phyloP scores from a whole-genome alignment of 2,329 filamentous ascomycete genomes.

The Exophiala lecanii-corni region DNA sequence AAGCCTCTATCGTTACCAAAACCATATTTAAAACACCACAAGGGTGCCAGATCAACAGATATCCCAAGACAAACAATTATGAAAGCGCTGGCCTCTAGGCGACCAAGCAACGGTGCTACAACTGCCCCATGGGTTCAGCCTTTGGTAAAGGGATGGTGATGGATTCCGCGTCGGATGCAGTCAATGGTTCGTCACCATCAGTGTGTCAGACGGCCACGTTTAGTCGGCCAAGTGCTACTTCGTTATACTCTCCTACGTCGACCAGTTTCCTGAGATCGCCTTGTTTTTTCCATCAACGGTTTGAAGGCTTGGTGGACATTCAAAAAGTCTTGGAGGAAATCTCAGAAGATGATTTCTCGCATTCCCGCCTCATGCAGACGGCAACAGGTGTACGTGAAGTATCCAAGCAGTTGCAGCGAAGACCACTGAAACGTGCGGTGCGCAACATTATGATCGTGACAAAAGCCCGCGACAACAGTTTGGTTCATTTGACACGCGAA shows the following conservation, averaged over 20 bases:
- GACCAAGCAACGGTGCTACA: conserved; percentile 55
- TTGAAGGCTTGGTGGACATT: conserved; percentile 93
- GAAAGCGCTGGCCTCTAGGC: conserved; percentile 68
- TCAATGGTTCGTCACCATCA: conserved; percentile 42
- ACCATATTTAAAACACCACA: conserved; percentile 40
- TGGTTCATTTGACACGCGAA: conserved; percentile 84
- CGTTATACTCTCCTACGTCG: conserved; percentile 42
- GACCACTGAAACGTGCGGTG: conserved; percentile 87
- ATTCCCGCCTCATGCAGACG: conserved; percentile 90
- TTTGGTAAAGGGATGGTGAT: conserved; percentile 4
- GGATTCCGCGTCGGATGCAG: conserved; percentile 17
- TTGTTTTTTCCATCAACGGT: conserved; percentile 96
- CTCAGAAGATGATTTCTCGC: conserved; percentile 79
- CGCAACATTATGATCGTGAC: conserved; percentile 97
- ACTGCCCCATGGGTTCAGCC: conserved; percentile 31
- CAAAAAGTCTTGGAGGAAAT: conserved; percentile 94
- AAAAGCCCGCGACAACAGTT: conserved; percentile 89
- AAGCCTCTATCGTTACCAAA: conserved; percentile 34
- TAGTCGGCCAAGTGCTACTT: conserved; percentile 42
- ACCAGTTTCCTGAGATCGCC: conserved; percentile 75
- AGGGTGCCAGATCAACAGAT: conserved; percentile 57
- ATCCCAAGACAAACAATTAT: conserved; percentile 76
- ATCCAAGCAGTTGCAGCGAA: conserved; percentile 86
- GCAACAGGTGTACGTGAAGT: conserved; percentile 93
- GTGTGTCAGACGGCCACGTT: conserved; percentile 61